Evolutionary conservation across 345 rosid species (phyloP).

Genomic region (Rhodamnia argentea): DNA sequence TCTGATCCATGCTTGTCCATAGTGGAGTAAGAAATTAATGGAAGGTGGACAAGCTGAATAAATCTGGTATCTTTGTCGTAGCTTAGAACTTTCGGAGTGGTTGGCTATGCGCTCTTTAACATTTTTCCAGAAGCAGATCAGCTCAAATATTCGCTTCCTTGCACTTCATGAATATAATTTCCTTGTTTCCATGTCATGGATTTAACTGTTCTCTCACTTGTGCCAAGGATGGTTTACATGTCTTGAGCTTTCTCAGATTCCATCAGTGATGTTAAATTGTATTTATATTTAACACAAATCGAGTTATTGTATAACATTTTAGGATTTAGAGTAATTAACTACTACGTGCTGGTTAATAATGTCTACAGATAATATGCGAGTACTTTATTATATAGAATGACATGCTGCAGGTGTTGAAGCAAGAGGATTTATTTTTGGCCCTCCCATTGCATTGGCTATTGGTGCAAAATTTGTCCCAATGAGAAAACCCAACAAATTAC

Average conservation of each 20-base stretch:
- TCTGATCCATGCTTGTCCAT: neutral
- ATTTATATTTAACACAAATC: neutral
- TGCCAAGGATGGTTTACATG: neutral
- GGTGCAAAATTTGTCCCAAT: slow-evolving; percentile 98
- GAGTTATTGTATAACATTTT: neutral
- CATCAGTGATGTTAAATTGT: neutral
- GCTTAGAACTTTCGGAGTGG: neutral
- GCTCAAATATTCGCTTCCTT: neutral
- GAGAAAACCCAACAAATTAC: slow-evolving; percentile 95
- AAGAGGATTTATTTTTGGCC: slow-evolving; percentile 97
- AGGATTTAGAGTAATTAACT: neutral
- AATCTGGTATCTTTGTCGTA: neutral
- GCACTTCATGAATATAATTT: neutral
- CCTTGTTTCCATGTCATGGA: neutral
- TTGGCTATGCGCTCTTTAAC: neutral
- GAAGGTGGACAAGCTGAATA: neutral
- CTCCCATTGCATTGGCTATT: slow-evolving; percentile 97
- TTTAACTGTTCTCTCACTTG: neutral
- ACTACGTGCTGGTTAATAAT: neutral
- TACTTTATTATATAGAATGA: neutral
- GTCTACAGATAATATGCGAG: neutral
- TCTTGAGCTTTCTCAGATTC: neutral
- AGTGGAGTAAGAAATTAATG: neutral
- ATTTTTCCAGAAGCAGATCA: neutral
- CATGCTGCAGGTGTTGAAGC: slow-evolving; percentile 76